phyloP scores from a whole-genome alignment of 2,329 filamentous ascomycete genomes.

The Fusarium incarnatum region DNA sequence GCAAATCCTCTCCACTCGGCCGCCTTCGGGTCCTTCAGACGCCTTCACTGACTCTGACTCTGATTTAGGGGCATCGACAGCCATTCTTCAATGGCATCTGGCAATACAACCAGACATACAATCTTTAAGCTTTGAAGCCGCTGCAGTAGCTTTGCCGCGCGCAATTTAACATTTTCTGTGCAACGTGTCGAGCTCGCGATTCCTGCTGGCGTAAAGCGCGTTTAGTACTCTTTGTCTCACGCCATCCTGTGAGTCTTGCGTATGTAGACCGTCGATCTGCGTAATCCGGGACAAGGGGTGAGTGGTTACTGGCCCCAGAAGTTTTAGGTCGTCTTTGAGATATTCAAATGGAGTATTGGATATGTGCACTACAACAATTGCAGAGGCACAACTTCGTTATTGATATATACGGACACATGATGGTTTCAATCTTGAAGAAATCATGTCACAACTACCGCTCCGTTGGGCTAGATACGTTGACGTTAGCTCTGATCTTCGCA shows the following conservation, averaged over 20 bases:
- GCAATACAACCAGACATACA: conserved; percentile 18
- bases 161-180: conserved; percentile 18
- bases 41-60: conserved; percentile 9
- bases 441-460: background rate
- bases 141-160: conserved; percentile 21
- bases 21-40: conserved; percentile 18
- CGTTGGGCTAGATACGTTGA: conserved; percentile 18
- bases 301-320: background rate
- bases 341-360: background rate
- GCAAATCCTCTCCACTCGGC: conserved; percentile 31
- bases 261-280: conserved; percentile 16
- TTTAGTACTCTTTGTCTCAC: conserved; percentile 16
- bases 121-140: conserved; percentile 17
- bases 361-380: background rate
- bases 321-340: background rate
- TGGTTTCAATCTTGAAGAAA: background rate
- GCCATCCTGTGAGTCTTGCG: conserved; percentile 4
- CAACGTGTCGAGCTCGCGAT: conserved; percentile 33
- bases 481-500: conserved; percentile 22
- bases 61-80: conserved; percentile 8
- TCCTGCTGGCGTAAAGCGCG: conserved; percentile 16
- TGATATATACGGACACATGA: background rate
- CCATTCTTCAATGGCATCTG: conserved; percentile 28
- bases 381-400: background rate
- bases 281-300: conserved; percentile 1